phyloP scores from a whole-genome alignment of 495 filamentous ascomycete species.

The Neurospora sp. region DNA sequence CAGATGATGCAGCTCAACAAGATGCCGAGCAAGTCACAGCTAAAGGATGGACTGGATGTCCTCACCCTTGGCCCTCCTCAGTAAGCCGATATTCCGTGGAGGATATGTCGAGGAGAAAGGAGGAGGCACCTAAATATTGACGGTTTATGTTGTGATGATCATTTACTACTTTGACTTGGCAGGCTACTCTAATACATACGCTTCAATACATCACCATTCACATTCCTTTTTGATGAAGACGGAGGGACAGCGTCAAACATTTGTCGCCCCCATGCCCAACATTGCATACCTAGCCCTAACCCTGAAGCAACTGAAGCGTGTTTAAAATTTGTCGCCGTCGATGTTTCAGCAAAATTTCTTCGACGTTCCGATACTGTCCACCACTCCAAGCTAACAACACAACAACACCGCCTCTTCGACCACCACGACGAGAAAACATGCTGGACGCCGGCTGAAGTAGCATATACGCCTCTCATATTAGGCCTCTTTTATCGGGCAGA shows the following conservation, averaged over 20 bases:
- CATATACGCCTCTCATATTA: no score
- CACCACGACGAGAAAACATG: not conserved
- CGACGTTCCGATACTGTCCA: no score
- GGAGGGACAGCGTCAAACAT: not conserved
- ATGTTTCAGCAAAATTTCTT: not conserved
- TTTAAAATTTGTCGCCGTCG: not conserved
- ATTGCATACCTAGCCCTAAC: not conserved
- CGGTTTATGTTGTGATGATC: not conserved
- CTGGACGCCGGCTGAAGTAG: not conserved
- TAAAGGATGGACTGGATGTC: constrained; percentile 65
- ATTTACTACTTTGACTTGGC: not conserved
- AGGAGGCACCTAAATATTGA: not conserved
- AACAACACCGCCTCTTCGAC: not conserved
- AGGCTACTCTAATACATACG: not conserved
- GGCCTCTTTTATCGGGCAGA: not conserved
- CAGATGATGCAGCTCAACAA: constrained; percentile 76
- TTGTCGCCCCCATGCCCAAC: no score
- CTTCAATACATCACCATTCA: not conserved
- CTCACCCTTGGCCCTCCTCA: constrained; percentile 41
- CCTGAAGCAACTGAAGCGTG: not conserved
- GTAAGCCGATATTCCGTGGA: constrained; percentile 9
- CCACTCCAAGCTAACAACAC: not conserved
- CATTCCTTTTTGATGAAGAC: not conserved
- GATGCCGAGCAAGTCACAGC: constrained; percentile 75
- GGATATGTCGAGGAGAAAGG: not conserved